Evolutionary conservation across 495 filamentous ascomycete genomes (phyloP), one percentile per base, ranked within the genome.

Genomic region (Paragyromitra xinjiangensis): DNA sequence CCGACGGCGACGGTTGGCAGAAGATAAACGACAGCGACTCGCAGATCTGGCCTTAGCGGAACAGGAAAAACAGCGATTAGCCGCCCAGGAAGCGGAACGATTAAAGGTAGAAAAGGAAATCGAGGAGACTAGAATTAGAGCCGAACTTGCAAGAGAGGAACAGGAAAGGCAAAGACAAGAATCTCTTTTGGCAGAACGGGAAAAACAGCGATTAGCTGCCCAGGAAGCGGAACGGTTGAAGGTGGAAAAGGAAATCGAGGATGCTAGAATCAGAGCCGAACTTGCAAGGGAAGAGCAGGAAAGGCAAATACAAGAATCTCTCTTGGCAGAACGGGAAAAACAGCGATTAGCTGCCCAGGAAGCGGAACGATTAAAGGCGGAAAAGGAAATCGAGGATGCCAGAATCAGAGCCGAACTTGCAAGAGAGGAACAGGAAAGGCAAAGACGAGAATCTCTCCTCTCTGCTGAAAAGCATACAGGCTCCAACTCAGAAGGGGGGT

Each of bases 151-250:
- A 37, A 66, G 37, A 37, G 56, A 75, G 26, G 63, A 61, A 39
- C 40, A 56, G 5, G 64, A 80, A 50, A 65, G 37, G 22, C 50
- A 9, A 19, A 59, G 59, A 19, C 68, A 72, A 44, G 61, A 39
- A 58, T 45, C 53, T 11, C 66, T 56, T 11, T 34, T 59, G 14
- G 63, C 26, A 14, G 63, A 73, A 19, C 78, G 39, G 50, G 78
- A 80, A 44, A 45, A 40, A 48, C 64, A 65, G 29, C 72, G 64
- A 14, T 42, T 69, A 1, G 78, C 58, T 3, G 37, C 12, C 3
- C 76, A 80, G 45, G 70, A 80, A 42, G 78, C 78, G 22, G 65
- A 73, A 26, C 64, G 64, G n/a, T 11, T 67, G 26, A 64, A 19
- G 37, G 39, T 26, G 24, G 77, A 79, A 12, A 29, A 9, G 19